A percentile compares a stretch with the other conserved stretches of the same genome.
phyloP scores from a whole-genome alignment of 78 protist genomes.

The Cavenderia fasciculata region DNA sequence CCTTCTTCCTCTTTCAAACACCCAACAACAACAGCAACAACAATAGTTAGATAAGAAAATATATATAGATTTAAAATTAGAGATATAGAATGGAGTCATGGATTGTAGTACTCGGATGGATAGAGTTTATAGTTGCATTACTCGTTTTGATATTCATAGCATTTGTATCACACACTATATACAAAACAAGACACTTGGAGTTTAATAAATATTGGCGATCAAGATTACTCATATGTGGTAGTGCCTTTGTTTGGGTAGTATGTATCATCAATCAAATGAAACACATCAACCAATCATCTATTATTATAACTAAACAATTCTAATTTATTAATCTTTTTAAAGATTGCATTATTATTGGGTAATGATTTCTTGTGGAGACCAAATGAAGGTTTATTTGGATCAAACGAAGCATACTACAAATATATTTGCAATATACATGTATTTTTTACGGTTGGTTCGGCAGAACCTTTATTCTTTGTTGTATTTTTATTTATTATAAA shows the following conservation, averaged over 20 bases:
- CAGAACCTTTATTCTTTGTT: constrained; percentile 61
- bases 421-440: constrained; percentile 61
- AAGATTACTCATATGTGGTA: constrained; percentile 11
- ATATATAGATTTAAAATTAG: too few species aligned
- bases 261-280: background rate
- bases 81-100: constrained; percentile 74
- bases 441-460: constrained; percentile 59
- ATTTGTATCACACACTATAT: constrained; percentile 9
- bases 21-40: too few species aligned
- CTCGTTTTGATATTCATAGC: constrained; percentile 11
- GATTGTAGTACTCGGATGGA: constrained; percentile 49
- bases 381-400: constrained; percentile 39
- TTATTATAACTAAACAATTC: background rate
- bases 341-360: constrained; percentile 40
- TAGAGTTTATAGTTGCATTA: constrained; percentile 49
- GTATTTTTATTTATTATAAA: constrained; percentile 46
- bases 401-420: constrained; percentile 1
- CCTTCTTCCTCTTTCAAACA: too few species aligned
- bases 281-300: background rate
- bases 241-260: constrained; percentile 64
- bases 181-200: constrained; percentile 17
- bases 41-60: too few species aligned
- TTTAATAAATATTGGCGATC: constrained; percentile 51
- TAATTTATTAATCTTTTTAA: background rate
- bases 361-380: constrained; percentile 57